Evolutionary conservation across 768 basidiomycete genomes (phyloP), one percentile per base, ranked within the genome.

Genomic region (Boletus vinaceobasis): DNA sequence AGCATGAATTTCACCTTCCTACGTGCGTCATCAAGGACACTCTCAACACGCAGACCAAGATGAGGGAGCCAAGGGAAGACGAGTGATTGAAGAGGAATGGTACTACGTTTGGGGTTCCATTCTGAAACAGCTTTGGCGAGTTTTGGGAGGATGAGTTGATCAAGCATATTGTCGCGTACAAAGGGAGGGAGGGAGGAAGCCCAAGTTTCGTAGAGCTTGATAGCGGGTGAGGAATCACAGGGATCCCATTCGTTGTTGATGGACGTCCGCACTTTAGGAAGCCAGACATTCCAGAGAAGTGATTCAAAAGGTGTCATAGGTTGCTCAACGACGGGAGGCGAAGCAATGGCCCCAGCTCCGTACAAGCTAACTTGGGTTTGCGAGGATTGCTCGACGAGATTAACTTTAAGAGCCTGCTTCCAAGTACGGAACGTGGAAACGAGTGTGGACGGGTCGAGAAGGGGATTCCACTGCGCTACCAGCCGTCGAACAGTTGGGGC

Each of bases 51-150:
- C 32, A 88, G 71, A 5, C 92, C 95, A 4, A 96, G 80, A 64
- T 93, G 80, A 5, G 94, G 93, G 43, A 99, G 73, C 97, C 97
- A 99, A 9, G 97, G 97, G 69, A 98, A 96, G 1, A 99, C 85
- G 44, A 99, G 79, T 1, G 81, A 76, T 45, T 88, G 90, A 46
- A 98, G 71, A 1, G 90, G 72, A 1, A 82, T 78, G 3, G 74
- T 74, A 53, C 76, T 79, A 27, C 73, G 78, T 64, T 80, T 84
- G 7, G 83, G 74, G 65, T 77, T 86, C 97, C 97, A 99, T 48
- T 90, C 86, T 5, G 84, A 79, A 33, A 98, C 81, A 4, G 92
- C 84, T 58, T 86, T 85, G 46, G 87, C 82, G 3, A 99, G 82
- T 72, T 98, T 99, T 1, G 97, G 97, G 21, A 99, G 76, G 43